A percentile compares a stretch with the other conserved stretches of the same genome.
Conservation (phyloP, 2,329 filamentous ascomycete genomes). For the Cladophialophora psammophila region DNA sequence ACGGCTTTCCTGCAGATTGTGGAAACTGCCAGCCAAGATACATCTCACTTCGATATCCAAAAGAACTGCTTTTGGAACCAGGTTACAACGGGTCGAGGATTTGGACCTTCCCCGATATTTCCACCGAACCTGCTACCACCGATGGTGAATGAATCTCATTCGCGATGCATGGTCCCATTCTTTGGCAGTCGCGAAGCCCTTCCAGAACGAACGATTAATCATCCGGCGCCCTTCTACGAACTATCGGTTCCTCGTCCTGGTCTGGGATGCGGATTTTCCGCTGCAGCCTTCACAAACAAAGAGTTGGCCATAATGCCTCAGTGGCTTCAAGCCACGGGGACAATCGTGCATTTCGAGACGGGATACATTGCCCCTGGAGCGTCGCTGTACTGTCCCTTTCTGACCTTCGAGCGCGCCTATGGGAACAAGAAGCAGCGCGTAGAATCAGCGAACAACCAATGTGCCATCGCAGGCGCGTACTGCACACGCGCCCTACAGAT, state of each 20-base stretch:
- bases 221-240: constrained; percentile 32
- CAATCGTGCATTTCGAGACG: constrained; percentile 33
- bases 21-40: constrained; percentile 22
- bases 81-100: constrained; percentile 31
- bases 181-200: constrained; percentile 34
- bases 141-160: constrained; percentile 29
- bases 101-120: constrained; percentile 35
- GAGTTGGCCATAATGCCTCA: constrained; percentile 31
- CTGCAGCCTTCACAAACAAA: constrained; percentile 24
- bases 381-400: constrained; percentile 30
- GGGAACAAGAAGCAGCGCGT: constrained; percentile 34
- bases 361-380: constrained; percentile 32
- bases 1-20: constrained; percentile 26
- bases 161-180: constrained; percentile 35
- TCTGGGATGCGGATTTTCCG: constrained; percentile 35
- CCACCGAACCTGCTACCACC: constrained; percentile 36
- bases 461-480: constrained; percentile 35
- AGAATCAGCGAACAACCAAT: constrained; percentile 37
- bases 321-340: constrained; percentile 34
- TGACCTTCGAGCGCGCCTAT: constrained; percentile 35
- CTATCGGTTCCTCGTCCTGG: constrained; percentile 32
- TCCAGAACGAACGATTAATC: constrained; percentile 24
- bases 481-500: constrained; percentile 31
- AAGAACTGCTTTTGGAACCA: constrained; percentile 31
- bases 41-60: constrained; percentile 28